Evolutionary conservation across 139 green algal species (phyloP), one percentile per base, ranked within the genome.

Genomic region (Axilococcus clingmanii): DNA sequence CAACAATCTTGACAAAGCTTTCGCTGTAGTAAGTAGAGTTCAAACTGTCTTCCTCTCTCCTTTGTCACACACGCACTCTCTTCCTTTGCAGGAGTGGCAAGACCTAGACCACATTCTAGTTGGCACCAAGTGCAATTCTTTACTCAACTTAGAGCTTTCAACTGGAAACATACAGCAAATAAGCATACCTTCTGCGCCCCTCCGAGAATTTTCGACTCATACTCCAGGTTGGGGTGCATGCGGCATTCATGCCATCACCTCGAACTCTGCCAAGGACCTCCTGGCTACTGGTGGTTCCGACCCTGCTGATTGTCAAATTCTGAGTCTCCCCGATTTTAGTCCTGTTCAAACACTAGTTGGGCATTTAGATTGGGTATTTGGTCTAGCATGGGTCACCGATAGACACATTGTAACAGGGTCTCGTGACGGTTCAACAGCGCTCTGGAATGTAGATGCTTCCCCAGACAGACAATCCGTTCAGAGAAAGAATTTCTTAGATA

Each of bases 301-400:
- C 40, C 61, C 68, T 17, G 19, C 31, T 0, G 67, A 80, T 37
- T 61, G 40, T 48, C 49, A 53, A 25, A 61, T 81, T 34, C 43
- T 68, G 19, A 15, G 31, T 43, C 17, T n/a, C 25, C 15, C 29
- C 19, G 24, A 40, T 30, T 59, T 9, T 27, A 25, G 11, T 24
- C 47, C 57, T 41, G 17, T 23, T 22, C 19, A 23, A 14, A 46
- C 32, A 9, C 27, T 52, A 41, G 23, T 77, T 61, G 80, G 74
- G 5, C 80, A 88, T 52, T 22, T 35, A 30, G 80, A 88, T 58
- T 88, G 80, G 79, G 40, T 88, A 23, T 88, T 88, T 75, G 80
- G 70, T 9, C 8, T 66, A 2, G 57, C 66, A 2, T 88, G 79
- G 79, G 23, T 88, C 3, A 72, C 53, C 14, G 76, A 80, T 31